Conservation (phyloP, 257 asterid species). For the Voacanga thouarsii region DNA sequence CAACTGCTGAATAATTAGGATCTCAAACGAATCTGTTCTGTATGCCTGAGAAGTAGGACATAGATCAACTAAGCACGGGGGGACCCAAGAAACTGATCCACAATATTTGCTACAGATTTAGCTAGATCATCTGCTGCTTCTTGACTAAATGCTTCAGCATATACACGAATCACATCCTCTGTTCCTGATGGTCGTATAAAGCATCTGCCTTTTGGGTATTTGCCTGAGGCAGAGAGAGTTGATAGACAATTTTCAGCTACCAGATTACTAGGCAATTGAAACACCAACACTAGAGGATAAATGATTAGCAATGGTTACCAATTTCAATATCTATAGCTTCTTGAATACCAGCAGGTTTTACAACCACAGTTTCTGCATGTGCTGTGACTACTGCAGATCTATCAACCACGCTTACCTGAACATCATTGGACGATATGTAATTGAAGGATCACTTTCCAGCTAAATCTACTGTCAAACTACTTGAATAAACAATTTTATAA, state of each 20-base stretch:
- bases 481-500: background rate
- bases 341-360: conserved; percentile 70
- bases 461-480: background rate
- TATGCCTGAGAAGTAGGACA: background rate
- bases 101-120: conserved; percentile 59
- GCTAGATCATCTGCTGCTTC: conserved; percentile 77
- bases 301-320: conserved; percentile 31
- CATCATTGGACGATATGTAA: conserved; percentile 5
- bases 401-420: conserved; percentile 83
- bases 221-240: conserved; percentile 40
- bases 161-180: conserved; percentile 90
- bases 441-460: background rate
- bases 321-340: conserved; percentile 69
- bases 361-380: conserved; percentile 78
- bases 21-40: background rate
- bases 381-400: conserved; percentile 63
- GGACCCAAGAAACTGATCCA: conserved; percentile 57
- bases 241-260: background rate
- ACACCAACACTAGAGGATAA: background rate
- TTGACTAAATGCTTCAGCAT: conserved; percentile 79
- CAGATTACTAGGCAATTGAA: background rate
- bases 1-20: too few relatives aligned
- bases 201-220: conserved; percentile 69
- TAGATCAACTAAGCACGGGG: conserved; percentile 19
- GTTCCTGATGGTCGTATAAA: conserved; percentile 94